Evolutionary conservation across 1,284 basidiomycete genomes (phyloP).

Genomic region (Cerrena zonata): DNA sequence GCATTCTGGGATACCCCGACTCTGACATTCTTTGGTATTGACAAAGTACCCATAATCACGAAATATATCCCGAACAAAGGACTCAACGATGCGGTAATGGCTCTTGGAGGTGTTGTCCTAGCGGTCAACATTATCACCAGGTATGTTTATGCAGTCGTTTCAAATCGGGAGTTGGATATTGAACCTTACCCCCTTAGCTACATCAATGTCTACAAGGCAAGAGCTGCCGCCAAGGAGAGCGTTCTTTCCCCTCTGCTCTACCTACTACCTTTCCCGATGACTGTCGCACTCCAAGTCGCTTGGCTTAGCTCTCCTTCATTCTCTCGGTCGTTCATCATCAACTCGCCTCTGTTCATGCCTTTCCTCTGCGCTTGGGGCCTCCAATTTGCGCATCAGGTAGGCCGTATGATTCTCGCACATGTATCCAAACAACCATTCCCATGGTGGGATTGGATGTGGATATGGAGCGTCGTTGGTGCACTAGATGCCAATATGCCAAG

Average conservation of each 20-base stretch:
- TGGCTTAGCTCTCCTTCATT: slow-evolving; percentile 76
- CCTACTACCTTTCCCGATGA: slow-evolving; percentile 75
- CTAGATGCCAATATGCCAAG: slow-evolving; percentile 76
- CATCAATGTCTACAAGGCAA: slow-evolving; percentile 64
- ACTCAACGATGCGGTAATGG: slow-evolving; percentile 85
- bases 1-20: slow-evolving; percentile 80
- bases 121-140: slow-evolving; percentile 77
- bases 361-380: slow-evolving; percentile 89
- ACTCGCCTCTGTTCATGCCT: slow-evolving; percentile 72
- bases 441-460: slow-evolving; percentile 81
- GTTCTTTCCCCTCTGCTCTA: slow-evolving; percentile 58
- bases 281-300: slow-evolving; percentile 63
- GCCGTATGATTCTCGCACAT: slow-evolving; percentile 89
- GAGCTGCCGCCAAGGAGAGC: slow-evolving; percentile 33
- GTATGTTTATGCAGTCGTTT: slow-evolving; percentile 28
- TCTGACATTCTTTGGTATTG: slow-evolving; percentile 56
- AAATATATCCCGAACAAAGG: slow-evolving; percentile 58
- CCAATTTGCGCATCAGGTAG: slow-evolving; percentile 82
- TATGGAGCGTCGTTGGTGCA: slow-evolving; percentile 74
- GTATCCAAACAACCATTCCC: slow-evolving; percentile 84
- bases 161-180: background rate
- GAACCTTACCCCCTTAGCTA: slow-evolving; percentile 44
- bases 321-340: slow-evolving; percentile 49
- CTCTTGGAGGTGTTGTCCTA: slow-evolving; percentile 71
- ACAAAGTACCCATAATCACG: slow-evolving; percentile 44